phyloP scores from a whole-genome alignment of 2,329 filamentous ascomycete genomes.

The Nothophoma quercina region DNA sequence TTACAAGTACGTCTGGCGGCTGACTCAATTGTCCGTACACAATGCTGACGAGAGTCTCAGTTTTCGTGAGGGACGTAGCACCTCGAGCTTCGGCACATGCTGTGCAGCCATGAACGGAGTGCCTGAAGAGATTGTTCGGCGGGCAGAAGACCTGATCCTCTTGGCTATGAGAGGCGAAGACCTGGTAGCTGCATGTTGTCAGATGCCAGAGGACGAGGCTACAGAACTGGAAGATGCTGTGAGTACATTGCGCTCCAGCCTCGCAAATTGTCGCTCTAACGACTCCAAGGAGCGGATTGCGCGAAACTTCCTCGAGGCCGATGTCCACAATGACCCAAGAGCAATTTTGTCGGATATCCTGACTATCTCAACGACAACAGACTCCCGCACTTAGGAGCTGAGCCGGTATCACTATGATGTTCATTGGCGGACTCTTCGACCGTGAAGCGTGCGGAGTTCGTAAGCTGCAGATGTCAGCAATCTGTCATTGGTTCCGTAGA shows the following conservation, averaged over 20 bases:
- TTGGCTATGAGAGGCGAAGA: constrained; percentile 77
- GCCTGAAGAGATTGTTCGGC: constrained; percentile 71
- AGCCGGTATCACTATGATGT: neutral
- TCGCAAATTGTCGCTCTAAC: constrained; percentile 17
- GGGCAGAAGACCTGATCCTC: constrained; percentile 76
- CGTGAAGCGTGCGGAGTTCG: constrained; percentile 2
- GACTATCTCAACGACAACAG: constrained; percentile 17
- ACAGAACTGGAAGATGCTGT: constrained; percentile 73
- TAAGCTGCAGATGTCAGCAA: constrained; percentile 20
- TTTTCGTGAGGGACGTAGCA: constrained; percentile 70
- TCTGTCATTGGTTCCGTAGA: constrained; percentile 5
- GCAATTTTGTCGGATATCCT: constrained; percentile 51
- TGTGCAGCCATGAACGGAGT: constrained; percentile 91
- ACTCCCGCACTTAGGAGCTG: constrained; percentile 13
- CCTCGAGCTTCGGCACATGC: constrained; percentile 81
- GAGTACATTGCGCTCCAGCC: constrained; percentile 30
- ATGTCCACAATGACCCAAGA: constrained; percentile 46
- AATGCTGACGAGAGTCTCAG: constrained; percentile 40
- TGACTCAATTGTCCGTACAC: neutral
- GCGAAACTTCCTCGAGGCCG: constrained; percentile 51
- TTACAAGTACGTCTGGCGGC: constrained; percentile 63
- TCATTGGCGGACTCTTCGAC: constrained; percentile 10
- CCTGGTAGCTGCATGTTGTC: constrained; percentile 74
- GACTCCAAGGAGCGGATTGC: constrained; percentile 50
- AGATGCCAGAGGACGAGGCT: constrained; percentile 69